Evolutionary conservation across 1,284 basidiomycete species (phyloP), one percentile per base, ranked within the genome.

Genomic region (Cutaneotrichosporon arboriforme): DNA sequence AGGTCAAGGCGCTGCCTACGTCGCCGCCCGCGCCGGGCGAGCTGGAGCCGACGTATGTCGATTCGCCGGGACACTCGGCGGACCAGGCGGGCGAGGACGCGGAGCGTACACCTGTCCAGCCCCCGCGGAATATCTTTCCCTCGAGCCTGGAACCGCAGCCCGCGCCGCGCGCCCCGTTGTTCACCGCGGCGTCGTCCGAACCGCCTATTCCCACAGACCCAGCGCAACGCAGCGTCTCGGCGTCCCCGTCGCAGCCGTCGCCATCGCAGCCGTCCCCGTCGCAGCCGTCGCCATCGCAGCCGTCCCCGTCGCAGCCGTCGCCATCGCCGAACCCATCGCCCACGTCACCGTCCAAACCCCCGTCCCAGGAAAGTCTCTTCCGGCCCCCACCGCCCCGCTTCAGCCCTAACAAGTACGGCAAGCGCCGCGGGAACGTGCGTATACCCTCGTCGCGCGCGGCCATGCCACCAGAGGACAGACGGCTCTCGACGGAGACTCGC

Each of bases 391-490:
- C 12, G 8, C 35, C 20, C 5, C 45, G 45, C 13, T 22, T 23
- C 14, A 50, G 41, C 18, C 49, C 49, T 2, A 14, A 38, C 22
- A 51, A 51, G 35, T 51, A 51, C 13, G 49, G 49, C 22, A 18
- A 20, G 35, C 49, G 47, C 8, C 34, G 43, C 17, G 17, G 12
- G 15, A 13, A n/a, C n/a, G n/a, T n/a, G 33, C 43, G 26, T 18
- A 45, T 45, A 12, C 43, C 43, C 14, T 34, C 39, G 22, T 31
- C 49, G 3, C 42, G 14, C 13, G 36, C 5, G 21, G 43, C 4
- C 7, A 38, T 42, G 48, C 40, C 18, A 21, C 26, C 26, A 7
- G 26, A 31, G 10, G 26, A 31, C 7, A 31, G 26, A 31, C 5
- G 26, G 10, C 10, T 31, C 7, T 31, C 26, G 26, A 31, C 26